phyloP scores from a whole-genome alignment of 2,329 filamentous ascomycete genomes.

The Fusarium anguioides region DNA sequence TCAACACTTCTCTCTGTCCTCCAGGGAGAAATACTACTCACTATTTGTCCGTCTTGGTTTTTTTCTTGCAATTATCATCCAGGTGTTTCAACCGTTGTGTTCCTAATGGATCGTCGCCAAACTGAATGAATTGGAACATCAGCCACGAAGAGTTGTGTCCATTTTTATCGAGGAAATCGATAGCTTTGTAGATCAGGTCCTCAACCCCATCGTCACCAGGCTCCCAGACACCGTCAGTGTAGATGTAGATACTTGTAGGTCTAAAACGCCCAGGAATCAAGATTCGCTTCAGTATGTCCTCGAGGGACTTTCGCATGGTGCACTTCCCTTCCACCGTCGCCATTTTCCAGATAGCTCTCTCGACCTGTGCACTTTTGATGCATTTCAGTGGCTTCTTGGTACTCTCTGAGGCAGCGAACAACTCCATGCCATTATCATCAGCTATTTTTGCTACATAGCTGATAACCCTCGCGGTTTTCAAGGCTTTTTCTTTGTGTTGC shows the following conservation, averaged over 20 bases:
- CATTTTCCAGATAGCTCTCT: background rate
- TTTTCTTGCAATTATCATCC: background rate
- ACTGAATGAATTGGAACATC: constrained; percentile 6
- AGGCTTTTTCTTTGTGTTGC: rapidly evolving
- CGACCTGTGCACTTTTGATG: background rate
- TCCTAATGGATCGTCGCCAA: background rate
- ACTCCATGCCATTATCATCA: background rate
- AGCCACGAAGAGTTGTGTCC: background rate
- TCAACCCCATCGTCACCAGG: background rate
- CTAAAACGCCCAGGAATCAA: background rate
- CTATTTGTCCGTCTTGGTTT: background rate
- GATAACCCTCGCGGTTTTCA: background rate
- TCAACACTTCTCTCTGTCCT: too few species aligned
- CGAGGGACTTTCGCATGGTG: background rate
- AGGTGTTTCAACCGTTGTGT: background rate
- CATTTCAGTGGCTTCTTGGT: background rate
- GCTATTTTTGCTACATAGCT: background rate
- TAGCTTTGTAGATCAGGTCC: background rate
- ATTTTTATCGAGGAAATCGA: background rate
- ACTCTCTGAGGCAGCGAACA: background rate
- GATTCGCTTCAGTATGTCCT: background rate
- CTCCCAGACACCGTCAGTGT: background rate
- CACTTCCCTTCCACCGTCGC: background rate
- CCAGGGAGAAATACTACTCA: background rate
- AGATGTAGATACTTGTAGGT: background rate